phyloP scores from a whole-genome alignment of 179 eudicot species.

The Silene vulgaris region DNA sequence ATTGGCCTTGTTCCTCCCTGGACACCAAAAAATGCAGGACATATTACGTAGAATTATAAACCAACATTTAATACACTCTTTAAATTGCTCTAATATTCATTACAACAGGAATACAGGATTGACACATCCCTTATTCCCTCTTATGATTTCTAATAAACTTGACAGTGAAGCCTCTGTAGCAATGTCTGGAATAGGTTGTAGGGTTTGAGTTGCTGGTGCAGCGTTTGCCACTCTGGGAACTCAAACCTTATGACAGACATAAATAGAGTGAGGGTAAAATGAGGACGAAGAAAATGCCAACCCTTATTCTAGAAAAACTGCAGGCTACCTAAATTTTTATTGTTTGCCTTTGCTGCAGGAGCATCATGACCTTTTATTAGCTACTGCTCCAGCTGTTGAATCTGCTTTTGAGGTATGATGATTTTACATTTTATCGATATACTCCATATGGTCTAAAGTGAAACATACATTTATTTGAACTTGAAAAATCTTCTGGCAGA shows the following conservation, averaged over 20 bases:
- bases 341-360: conserved; percentile 49
- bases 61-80: not conserved
- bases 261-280: conserved; percentile 1
- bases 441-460: conserved; percentile 18
- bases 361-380: conserved; percentile 86
- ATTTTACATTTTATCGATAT: conserved; percentile 18
- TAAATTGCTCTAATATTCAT: not conserved
- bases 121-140: not conserved
- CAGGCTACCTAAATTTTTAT: conserved; percentile 14
- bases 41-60: not conserved
- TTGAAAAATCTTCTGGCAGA: conserved; percentile 43
- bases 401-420: conserved; percentile 73
- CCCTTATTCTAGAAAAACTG: not conserved
- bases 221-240: not conserved
- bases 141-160: not conserved
- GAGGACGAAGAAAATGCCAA: not conserved
- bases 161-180: not conserved
- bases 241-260: not conserved
- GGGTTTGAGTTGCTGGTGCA: not conserved
- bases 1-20: not conserved
- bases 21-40: not conserved
- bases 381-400: conserved; percentile 78
- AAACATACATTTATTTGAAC: conserved; percentile 23
- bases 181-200: not conserved
- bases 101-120: not conserved